Base-by-base conservation (phyloP, 2,329 filamentous ascomycete genomes). In the Monosporascus sp. region DNA sequence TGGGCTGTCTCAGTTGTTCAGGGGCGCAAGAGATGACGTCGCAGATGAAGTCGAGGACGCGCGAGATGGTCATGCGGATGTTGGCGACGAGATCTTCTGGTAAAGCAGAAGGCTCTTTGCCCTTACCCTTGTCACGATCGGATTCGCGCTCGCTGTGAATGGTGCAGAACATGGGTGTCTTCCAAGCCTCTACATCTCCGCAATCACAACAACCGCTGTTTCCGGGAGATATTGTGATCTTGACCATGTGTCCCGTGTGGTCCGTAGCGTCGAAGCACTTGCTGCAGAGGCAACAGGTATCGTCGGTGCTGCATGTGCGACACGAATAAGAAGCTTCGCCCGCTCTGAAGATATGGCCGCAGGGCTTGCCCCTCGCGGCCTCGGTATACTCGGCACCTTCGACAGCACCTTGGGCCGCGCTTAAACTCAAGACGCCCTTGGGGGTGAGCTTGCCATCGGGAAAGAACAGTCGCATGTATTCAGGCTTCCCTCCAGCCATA, bases 131-230 rank as follows among this genome's bases (percentile, higher is more conserved):
- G 47, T 71, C 69, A 18, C 68, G 69, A 46, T 75, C 66, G 52
- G 70, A 67, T n/a, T 70, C 73, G 67, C 72, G 78, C 58, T 85
- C 79, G 43, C 90, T 93, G 68, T 99, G 94, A 64, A 99, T 97
- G 37, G 91, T 93, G 75, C 94, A 99, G 67, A 89, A 86, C 58
- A 97, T 80, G 44, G 92, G 91, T 47, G 84, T 77, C 67, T 85
- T 85, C 93, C 95, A 99, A 11, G 94, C 95, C 71, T 99, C 95
- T 20, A 88, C 84, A 67, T 99, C 94, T 54, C 94, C 94, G 67
- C 94, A 99, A 71, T 99, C 94, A 71, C 94, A 99, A 74, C 95
- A 97, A 45, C 93, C 93, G 65, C 88, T 94, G 67, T 97, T 96
- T 6, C 93, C 93, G 2, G 88, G 84, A 1, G 91, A 96, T 47